Evolutionary conservation across 345 rosid genomes (phyloP), one percentile per base, ranked within the genome.

Genomic region (Tarenaya hassleriana): DNA sequence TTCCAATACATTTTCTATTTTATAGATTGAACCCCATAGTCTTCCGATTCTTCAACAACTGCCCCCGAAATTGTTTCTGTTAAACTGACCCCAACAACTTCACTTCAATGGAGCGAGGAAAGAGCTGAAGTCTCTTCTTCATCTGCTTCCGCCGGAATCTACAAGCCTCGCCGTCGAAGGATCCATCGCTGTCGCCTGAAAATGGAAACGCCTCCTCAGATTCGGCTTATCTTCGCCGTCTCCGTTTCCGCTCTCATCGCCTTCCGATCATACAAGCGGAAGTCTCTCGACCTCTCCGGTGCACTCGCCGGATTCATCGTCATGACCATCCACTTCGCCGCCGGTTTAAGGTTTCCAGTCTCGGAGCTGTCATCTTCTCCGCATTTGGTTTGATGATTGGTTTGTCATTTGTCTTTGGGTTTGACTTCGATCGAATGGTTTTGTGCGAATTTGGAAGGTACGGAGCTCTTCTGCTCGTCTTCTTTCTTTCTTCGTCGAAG

Each of bases 401-500:
- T 38, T 31, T 47, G 56, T 17, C 4, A 8, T 32, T 41, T 8
- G 49, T 19, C 17, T 9, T 50, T 34, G 0, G 35, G 8, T 53
- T 31, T 4, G 51, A 24, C 5, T 16, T 61, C 41, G 15, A 40
- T 54, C 14, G 17, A 44, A 10, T n/a, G 27, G 1, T 41, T 17
- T 16, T 8, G 47, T 43, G 7, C 29, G 21, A 56, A 56, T 14
- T 58, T 34, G 50, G 16, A 49, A 92, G 98, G 75, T 92, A 74
- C 55, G 98, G 98, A 61, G 96, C 78, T 42, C 53, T 92, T 56
- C 52, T 92, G 59, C 81, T 92, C 0, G 84, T 64, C 0, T 92
- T 92, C 81, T 92, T 84, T 60, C 69, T 92, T 40, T 60, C 80
- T 44, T 92, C 98, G 0, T 92, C 98, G 18, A 87, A 77, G 83